Evolutionary conservation across 176 grass and related monocot species (phyloP), one percentile per base, ranked within the genome.

Genomic region (Thalia dealbata): DNA sequence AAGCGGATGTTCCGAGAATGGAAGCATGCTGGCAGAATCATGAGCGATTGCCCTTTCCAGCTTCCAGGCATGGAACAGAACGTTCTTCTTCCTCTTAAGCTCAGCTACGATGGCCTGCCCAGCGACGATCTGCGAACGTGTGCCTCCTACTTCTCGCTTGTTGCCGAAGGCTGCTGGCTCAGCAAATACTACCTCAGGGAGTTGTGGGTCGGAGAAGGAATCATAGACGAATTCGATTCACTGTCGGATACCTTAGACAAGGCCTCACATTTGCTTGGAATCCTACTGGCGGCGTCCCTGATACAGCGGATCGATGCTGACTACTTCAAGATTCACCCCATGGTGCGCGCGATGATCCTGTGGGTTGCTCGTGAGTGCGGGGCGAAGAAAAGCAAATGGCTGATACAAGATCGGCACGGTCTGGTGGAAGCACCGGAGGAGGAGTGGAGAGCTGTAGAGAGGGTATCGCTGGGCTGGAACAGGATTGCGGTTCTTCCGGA

Each of bases 391-490:
- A 73, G 69, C 51, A 87, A 75, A 32, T 87, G 85, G 85, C 26
- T 87, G 29, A 25, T 83, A 22, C 24, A 22, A 30, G 61, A 64
- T 26, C 29, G 67, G 11, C 16, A 14, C n/a, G 38, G 22, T 14
- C 42, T 46, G 0, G n/a, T 48, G 23, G 43, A 70, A 5, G 92
- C 81, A 16, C 61, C 61, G 15, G 27, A 79, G 28, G 88, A 91
- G 73, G 89, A 89, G 32, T 91, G 92, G 92, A 79, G 50, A 3
- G 86, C 85, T n/a, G 92, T 84, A 19, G 92, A 96, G 79, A 76
- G 88, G 62, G 84, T 96, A 73, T 87, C 84, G 23, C 87, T 96
- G 51, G 91, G 91, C 88, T 35, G 77, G 32, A 96, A 96, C 82
- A 91, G 85, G 67, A 96, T 96, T 26, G 58, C 63, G 68, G 85